Base-by-base conservation (phyloP, 2,329 filamentous ascomycete genomes). In the Geosmithia morbida region DNA sequence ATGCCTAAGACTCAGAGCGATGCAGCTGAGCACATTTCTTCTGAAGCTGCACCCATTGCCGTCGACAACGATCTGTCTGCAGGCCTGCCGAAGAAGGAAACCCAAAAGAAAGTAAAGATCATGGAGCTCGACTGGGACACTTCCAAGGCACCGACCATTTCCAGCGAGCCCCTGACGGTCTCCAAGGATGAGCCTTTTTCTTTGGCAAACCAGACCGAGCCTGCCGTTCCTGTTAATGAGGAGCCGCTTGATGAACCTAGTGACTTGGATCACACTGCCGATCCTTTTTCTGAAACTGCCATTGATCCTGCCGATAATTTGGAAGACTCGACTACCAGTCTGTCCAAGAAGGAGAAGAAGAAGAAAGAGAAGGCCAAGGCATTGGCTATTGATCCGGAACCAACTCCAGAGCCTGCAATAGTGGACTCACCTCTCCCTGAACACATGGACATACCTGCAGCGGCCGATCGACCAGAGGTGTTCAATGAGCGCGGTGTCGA, bases 281-380 rank as follows among this genome's bases (percentile, higher is more conserved):
- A 37, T 3, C 6, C 33, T 37, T 3, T 37, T 37, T 37, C 11
- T 37, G 14, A 37, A 37, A 37, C 33, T 37, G 11, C 33, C 11
- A 11, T 3, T 3, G 33, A 13, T 37, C 14, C 14, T 37, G 40
- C 13, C 18, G 19, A 43, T 7, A 26, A 43, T 16, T 17, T 20
- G n/a, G 19, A 43, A 3, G 14, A 14, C 41, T 43, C 18, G 19
- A 42, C 30, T 26, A 30, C 33, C 22, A 47, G 59, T 45, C 37
- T 56, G 18, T 62, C 60, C 17, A 62, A 63, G 52, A 65, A 61
- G 49, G 59, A 61, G 2, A 63, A 59, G 49, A 62, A 59, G 45
- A 62, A 57, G 51, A 59, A 59, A 45, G 61, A 58, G 55, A 62
- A 61, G 49, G 57, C 55, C 50, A 48, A 53, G 10, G 52, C 49